Base-by-base conservation (phyloP, 2,329 filamentous ascomycete species). In the Lojkania enalia region DNA sequence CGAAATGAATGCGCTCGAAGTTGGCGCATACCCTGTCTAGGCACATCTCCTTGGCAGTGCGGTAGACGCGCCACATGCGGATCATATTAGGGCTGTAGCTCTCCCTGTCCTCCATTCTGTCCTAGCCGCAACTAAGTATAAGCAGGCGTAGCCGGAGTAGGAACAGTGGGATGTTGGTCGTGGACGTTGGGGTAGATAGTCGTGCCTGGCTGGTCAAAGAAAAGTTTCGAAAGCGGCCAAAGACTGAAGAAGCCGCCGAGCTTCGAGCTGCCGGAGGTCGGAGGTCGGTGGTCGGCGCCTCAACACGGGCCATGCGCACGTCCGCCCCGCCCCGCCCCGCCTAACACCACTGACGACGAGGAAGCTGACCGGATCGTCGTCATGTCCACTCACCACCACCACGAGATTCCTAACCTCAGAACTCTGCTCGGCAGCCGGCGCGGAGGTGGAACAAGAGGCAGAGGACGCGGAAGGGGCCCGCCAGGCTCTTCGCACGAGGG, bases 31-130 rank as follows among this genome's bases (percentile, higher is more conserved):
- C 91, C 70, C 92, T 78, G 71, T 97, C 94, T 51, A 82, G 79
- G 60, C 94, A 86, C 92, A 99, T 95, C 79, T 99, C 89, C 72
- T 95, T 90, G 37, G 90, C 85, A 6, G 94, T 99, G 72, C 85
- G 84, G 83, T 89, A 95, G 61, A 91, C 90, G 71, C 92, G 88
- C 92, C 94, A 99, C 58, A 96, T 83, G 67, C 88, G 84, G 54
- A 82, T 61, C 45, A 68, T 41, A 33, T 46, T 57, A 21, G 59
- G 48, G 43, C 42, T 54, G 35, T 57, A 55, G 23, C 55, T 44
- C 27, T 42, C 42, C 14, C 49, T 57, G 48, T 61, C 59, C 15
- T 61, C 61, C 64, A 67, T 67, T 30, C n/a, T n/a, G n/a, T n/a
- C n/a, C n/a, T 31, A 27, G 5, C 3, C n/a, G 18, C 14, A 21